Evolutionary conservation across 257 asterid species (phyloP).

Genomic region (Solanum pennellii): DNA sequence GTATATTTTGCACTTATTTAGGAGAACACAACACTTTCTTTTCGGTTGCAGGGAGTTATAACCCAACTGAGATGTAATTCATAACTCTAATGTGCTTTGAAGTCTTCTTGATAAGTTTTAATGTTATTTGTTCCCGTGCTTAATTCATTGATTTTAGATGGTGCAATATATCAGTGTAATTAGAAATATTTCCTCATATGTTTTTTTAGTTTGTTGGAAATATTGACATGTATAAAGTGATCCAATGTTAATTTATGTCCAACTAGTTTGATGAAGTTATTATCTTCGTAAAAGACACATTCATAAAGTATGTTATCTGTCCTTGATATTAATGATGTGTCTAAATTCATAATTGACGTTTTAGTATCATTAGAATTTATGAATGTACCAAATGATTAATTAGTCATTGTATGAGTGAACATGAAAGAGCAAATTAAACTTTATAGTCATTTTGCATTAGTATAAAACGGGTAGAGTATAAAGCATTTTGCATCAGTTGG

Average conservation of each 20-base stretch:
- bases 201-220: background rate
- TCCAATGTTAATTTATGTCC: background rate
- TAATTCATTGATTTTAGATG: background rate
- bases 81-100: background rate
- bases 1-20: background rate
- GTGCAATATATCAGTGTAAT: background rate
- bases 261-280: background rate
- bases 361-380: background rate
- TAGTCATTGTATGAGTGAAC: background rate
- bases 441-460: background rate
- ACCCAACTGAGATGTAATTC: background rate
- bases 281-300: background rate
- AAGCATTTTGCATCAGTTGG: background rate
- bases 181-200: background rate
- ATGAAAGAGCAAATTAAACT: background rate
- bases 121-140: background rate
- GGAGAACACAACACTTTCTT: background rate
- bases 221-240: background rate
- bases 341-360: background rate
- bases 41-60: background rate
- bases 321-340: background rate
- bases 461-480: background rate
- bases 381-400: too few relatives aligned
- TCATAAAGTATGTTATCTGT: background rate
- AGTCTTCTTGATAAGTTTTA: background rate